phyloP scores from a whole-genome alignment of 2,329 filamentous ascomycete genomes.

The Cytospora chrysosperma region DNA sequence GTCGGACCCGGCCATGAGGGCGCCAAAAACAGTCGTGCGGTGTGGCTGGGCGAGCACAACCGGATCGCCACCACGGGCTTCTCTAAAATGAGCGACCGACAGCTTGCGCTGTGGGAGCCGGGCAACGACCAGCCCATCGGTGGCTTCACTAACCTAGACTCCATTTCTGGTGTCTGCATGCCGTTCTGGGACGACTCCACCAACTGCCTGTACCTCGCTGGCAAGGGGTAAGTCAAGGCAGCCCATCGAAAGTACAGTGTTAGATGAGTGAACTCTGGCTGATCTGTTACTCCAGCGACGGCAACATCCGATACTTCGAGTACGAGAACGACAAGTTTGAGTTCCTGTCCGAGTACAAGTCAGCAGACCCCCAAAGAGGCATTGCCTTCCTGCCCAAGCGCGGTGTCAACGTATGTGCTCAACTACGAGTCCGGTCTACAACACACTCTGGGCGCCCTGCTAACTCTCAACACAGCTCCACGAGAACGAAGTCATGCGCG shows the following conservation, averaged over 20 bases:
- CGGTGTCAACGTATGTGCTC: slow-evolving; percentile 73
- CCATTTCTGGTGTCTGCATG: slow-evolving; percentile 97
- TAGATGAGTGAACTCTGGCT: slow-evolving; percentile 27
- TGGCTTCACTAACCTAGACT: slow-evolving; percentile 87
- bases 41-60: slow-evolving; percentile 97
- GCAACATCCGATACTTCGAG: slow-evolving; percentile 98
- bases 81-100: slow-evolving; percentile 96
- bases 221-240: slow-evolving; percentile 74
- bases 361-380: slow-evolving; percentile 89
- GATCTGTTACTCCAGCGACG: slow-evolving; percentile 62
- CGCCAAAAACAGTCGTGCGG: slow-evolving; percentile 94
- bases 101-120: slow-evolving; percentile 93
- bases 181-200: slow-evolving; percentile 97
- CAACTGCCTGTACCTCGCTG: slow-evolving; percentile 91
- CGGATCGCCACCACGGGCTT: slow-evolving; percentile 95
- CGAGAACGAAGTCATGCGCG: slow-evolving; percentile 93
- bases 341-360: slow-evolving; percentile 95
- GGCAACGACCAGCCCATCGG: slow-evolving; percentile 83
- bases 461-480: slow-evolving; percentile 59
- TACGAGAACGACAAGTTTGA: slow-evolving; percentile 99
- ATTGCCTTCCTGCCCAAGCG: slow-evolving; percentile 93
- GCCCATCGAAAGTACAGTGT: not conserved
- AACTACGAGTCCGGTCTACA: not conserved
- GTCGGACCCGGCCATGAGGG: slow-evolving; percentile 84
- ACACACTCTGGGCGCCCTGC: not conserved